Percentiles rank a stretch among this genome's conserved stretches.
phyloP scores from a whole-genome alignment of 2,329 filamentous ascomycete species.

The Blumeria hordei region DNA sequence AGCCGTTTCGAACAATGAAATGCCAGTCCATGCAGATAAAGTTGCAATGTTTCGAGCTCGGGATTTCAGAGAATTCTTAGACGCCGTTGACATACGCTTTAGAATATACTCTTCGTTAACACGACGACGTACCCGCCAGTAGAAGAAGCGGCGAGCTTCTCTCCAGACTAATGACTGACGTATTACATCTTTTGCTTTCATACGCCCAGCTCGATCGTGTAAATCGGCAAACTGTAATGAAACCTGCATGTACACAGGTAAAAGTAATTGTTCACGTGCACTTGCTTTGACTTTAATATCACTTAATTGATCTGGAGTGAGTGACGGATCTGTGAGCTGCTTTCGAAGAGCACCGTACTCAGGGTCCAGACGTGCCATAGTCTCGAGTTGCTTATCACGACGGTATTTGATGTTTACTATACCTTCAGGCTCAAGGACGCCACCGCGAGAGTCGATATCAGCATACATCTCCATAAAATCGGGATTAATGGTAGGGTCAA shows the following conservation, averaged over 20 bases:
- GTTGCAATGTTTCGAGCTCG: slow-evolving; percentile 47
- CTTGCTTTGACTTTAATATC: slow-evolving; percentile 67
- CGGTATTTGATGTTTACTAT: slow-evolving; percentile 98
- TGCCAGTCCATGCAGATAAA: slow-evolving; percentile 61
- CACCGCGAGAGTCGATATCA: slow-evolving; percentile 79
- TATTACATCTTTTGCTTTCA: slow-evolving; percentile 94
- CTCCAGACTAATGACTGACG: slow-evolving; percentile 65
- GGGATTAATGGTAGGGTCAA: slow-evolving; percentile 95
- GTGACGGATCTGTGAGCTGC: slow-evolving; percentile 36
- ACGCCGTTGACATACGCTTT: slow-evolving; percentile 47
- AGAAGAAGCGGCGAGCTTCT: slow-evolving; percentile 90
- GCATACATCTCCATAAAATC: slow-evolving; percentile 99
- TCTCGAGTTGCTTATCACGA: slow-evolving; percentile 89
- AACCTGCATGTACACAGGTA: slow-evolving; percentile 87
- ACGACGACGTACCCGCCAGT: slow-evolving; percentile 94
- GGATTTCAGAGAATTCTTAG: slow-evolving; percentile 21
- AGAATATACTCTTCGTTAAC: slow-evolving; percentile 95
- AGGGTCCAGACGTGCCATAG: slow-evolving; percentile 82
- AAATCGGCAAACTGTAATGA: slow-evolving; percentile 93
- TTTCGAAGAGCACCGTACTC: slow-evolving; percentile 67
- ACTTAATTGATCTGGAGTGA: slow-evolving; percentile 50
- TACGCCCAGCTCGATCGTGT: slow-evolving; percentile 87
- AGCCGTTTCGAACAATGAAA: slow-evolving; percentile 51
- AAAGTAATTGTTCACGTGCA: slow-evolving; percentile 62
- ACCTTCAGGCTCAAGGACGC: slow-evolving; percentile 93